Percentiles rank a stretch among this genome's conserved stretches.
phyloP scores from a whole-genome alignment of 148 eudicot genomes.

The Tetragonia tetragonoides region DNA sequence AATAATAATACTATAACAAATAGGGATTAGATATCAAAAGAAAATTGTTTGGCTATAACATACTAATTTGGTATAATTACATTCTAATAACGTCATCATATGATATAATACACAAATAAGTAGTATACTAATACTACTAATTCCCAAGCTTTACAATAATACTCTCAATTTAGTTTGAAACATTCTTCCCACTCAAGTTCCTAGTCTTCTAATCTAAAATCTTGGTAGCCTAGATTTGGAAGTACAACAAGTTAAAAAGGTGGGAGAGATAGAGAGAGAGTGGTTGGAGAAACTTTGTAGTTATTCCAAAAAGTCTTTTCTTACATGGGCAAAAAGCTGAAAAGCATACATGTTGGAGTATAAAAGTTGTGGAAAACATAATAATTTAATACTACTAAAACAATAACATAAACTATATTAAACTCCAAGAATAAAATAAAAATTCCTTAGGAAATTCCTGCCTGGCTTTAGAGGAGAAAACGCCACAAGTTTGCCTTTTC shows the following conservation, averaged over 20 bases:
- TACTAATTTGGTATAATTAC: no score
- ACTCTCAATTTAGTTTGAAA: not conserved
- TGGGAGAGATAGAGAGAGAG: constrained; percentile 2
- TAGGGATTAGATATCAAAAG: no score
- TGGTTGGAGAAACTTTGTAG: constrained; percentile 33
- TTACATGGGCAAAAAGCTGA: constrained; percentile 20
- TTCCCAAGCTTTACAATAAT: not conserved
- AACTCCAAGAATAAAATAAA: not conserved
- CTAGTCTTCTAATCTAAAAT: not conserved
- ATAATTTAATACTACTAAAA: not conserved
- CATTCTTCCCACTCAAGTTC: constrained; percentile 6
- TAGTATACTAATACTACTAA: not conserved
- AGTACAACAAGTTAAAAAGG: constrained; percentile 15
- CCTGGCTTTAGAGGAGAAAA: constrained; percentile 25
- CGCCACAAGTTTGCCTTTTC: constrained; percentile 31
- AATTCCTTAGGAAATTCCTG: not conserved
- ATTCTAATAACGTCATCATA: not conserved
- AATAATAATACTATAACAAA: no score
- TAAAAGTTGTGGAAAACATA: constrained; percentile 5
- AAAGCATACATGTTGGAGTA: constrained; percentile 12
- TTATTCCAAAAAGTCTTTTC: constrained; percentile 36
- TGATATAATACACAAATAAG: no score
- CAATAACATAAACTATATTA: not conserved
- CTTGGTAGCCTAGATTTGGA: constrained; percentile 12
- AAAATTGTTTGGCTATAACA: no score